Evolutionary conservation across 768 basidiomycete genomes (phyloP).

Genomic region (Boletus rubescentipes): DNA sequence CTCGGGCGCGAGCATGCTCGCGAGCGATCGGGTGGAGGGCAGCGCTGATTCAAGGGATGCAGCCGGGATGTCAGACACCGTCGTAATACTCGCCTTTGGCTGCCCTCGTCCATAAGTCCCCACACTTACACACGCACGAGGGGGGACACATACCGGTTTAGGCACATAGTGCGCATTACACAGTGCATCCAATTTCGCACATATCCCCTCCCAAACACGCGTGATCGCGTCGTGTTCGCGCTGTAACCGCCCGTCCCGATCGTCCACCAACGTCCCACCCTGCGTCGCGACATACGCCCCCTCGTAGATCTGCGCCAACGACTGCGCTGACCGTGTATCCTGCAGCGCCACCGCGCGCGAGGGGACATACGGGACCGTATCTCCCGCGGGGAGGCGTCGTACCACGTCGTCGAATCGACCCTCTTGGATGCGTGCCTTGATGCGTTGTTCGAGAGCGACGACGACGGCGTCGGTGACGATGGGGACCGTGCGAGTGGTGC

Average conservation of each 20-base stretch:
- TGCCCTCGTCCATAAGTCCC: slow-evolving; percentile 30
- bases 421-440: slow-evolving; percentile 86
- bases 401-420: slow-evolving; percentile 89
- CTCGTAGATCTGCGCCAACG: slow-evolving; percentile 95
- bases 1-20: slow-evolving; percentile 89
- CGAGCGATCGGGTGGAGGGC: slow-evolving; percentile 72
- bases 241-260: slow-evolving; percentile 83
- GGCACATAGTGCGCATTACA: slow-evolving; percentile 96
- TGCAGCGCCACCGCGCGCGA: slow-evolving; percentile 87
- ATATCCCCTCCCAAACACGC: slow-evolving; percentile 80
- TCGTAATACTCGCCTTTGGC: slow-evolving; percentile 89
- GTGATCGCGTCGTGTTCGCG: slow-evolving; percentile 91
- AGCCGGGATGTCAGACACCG: slow-evolving; percentile 78
- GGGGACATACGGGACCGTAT: slow-evolving; percentile 88
- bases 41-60: slow-evolving; percentile 87
- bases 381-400: slow-evolving; percentile 64
- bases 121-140: neutral
- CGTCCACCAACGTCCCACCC: slow-evolving; percentile 54
- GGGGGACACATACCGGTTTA: slow-evolving; percentile 64
- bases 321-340: slow-evolving; percentile 84
- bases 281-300: slow-evolving; percentile 80
- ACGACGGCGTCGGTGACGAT: slow-evolving; percentile 88
- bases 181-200: slow-evolving; percentile 86
- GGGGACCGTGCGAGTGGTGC: slow-evolving; percentile 82
- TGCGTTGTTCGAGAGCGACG: slow-evolving; percentile 79